Evolutionary conservation across 108 stramenopile species (phyloP).

Genomic region (Craspedostauros australis): DNA sequence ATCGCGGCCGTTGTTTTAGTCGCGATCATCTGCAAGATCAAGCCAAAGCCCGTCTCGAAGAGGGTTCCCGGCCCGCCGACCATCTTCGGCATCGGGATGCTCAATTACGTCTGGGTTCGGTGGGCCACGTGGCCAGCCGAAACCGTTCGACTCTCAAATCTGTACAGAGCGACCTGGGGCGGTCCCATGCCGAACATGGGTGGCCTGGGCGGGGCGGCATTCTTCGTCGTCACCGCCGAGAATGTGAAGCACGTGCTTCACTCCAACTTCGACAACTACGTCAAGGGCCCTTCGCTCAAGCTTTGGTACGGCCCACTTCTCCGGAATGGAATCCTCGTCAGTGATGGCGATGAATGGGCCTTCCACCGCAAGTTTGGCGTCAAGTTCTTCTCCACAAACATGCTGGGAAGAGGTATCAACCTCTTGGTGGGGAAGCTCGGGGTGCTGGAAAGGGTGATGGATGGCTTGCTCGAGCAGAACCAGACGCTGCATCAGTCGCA

Average conservation of each 20-base stretch:
- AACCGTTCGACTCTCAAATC: too few relatives aligned
- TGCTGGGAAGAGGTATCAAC: constrained; percentile 4
- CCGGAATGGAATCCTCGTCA: constrained; percentile 47
- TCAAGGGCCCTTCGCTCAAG: constrained; percentile 23
- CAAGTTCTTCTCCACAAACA: too few relatives aligned
- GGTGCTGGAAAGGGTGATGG: not conserved
- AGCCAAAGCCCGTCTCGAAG: too few relatives aligned
- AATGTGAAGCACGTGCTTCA: constrained; percentile 38
- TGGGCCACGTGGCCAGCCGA: too few relatives aligned
- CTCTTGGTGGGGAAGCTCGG: constrained; percentile 13
- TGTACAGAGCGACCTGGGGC: too few relatives aligned
- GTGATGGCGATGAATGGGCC: constrained; percentile 35
- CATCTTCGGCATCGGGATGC: too few relatives aligned
- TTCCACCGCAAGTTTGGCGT: constrained; percentile 46
- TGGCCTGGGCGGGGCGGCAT: constrained; percentile 10
- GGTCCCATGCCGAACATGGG: constrained; percentile 23
- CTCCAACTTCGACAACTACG: constrained; percentile 40
- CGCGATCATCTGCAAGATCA: too few relatives aligned
- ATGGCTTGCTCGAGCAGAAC: not conserved
- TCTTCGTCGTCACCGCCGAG: constrained; percentile 10
- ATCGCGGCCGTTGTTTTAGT: too few relatives aligned
- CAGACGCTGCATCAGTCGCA: too few relatives aligned
- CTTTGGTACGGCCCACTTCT: constrained; percentile 12
- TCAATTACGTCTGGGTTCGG: too few relatives aligned
- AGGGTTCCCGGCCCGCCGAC: too few relatives aligned